Evolutionary conservation across 805 yeast genomes (phyloP).

Genomic region (Starmerella tilneyi): DNA sequence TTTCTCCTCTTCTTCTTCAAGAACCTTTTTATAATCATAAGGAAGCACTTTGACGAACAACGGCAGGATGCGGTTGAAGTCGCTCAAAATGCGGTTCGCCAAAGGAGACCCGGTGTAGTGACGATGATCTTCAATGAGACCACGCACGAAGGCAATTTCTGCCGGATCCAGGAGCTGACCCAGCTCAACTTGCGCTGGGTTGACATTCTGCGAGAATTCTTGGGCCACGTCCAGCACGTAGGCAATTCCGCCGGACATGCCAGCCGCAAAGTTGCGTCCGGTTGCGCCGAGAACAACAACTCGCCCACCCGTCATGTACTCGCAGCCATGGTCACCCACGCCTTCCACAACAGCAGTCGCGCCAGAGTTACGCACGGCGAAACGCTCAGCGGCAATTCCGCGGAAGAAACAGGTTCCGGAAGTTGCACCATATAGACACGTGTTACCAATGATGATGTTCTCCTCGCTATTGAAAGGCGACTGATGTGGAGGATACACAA

Average conservation of each 20-base stretch:
- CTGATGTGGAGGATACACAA: constrained; percentile 82
- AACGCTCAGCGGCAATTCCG: constrained; percentile 97
- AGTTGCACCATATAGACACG: constrained; percentile 96
- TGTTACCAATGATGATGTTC: constrained; percentile 92
- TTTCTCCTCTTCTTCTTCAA: constrained; percentile 63
- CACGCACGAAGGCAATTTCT: constrained; percentile 89
- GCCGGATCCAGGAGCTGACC: constrained; percentile 68
- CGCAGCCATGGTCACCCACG: constrained; percentile 97
- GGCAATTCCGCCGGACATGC: constrained; percentile 99
- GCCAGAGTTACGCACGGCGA: constrained; percentile 97
- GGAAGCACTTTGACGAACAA: constrained; percentile 92
- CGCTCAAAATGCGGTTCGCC: constrained; percentile 69
- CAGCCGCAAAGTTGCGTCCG: constrained; percentile 90
- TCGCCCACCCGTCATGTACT: constrained; percentile 98
- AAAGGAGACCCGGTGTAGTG: constrained; percentile 89
- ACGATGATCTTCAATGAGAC: constrained; percentile 86
- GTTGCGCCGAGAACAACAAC: constrained; percentile 85
- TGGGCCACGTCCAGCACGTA: constrained; percentile 93
- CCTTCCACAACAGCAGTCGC: constrained; percentile 96
- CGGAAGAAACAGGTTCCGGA: constrained; percentile 87
- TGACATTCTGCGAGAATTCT: constrained; percentile 72
- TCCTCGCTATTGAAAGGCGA: constrained; percentile 87
- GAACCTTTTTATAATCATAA: constrained; percentile 76
- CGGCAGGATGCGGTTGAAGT: constrained; percentile 80
- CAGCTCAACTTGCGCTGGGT: constrained; percentile 71